These are phyloP conservation scores for Plasmodium gaboni DNA, from an alignment of 169 alveolate genomes.

Conservation along the genomic window DNA sequence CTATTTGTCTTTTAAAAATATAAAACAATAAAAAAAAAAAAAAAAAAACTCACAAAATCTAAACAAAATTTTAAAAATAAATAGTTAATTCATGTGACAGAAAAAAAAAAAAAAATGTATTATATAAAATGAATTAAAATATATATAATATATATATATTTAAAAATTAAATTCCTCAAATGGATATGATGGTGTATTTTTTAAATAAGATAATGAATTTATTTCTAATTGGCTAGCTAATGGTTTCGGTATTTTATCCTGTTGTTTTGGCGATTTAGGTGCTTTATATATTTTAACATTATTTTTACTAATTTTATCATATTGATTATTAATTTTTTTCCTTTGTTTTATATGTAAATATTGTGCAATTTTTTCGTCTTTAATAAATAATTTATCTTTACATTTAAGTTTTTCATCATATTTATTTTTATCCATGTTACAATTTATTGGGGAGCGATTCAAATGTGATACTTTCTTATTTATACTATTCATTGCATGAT, in stretches of 20 bases:
- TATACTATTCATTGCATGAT: conserved; percentile 1
- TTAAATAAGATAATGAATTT: conserved; percentile 37
- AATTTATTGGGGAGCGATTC: conserved; percentile 9
- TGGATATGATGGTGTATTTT: conserved; percentile 72
- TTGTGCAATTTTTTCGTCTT: conserved; percentile 10
- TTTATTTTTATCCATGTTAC: conserved; percentile 31
- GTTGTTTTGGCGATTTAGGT: conserved; percentile 65
- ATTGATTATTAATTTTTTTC: conserved; percentile 1
- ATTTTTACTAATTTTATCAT: conserved; percentile 28
- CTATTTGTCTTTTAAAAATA: conserved; percentile 26
- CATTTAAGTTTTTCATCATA: conserved; percentile 1
- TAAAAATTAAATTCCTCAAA: conserved; percentile 58
- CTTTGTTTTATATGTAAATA: conserved; percentile 30
- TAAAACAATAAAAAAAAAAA: conserved; percentile 25
- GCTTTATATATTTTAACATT: conserved; percentile 23
- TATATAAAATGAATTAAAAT: conserved; percentile 5
- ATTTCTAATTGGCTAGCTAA: conserved; percentile 68
- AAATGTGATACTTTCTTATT: conserved; percentile 18
- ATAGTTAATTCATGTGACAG: conserved; percentile 18
- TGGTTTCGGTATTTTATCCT: conserved; percentile 68
- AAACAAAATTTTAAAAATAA: conserved; percentile 39
- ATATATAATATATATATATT: conserved; percentile 7
- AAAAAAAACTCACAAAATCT: conserved; percentile 30
- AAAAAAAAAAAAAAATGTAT: conserved; percentile 11
- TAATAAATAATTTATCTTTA: not conserved